Conservation (phyloP, 225 moss, liverwort and hornwort genomes). For the Marchantia paleacea region DNA sequence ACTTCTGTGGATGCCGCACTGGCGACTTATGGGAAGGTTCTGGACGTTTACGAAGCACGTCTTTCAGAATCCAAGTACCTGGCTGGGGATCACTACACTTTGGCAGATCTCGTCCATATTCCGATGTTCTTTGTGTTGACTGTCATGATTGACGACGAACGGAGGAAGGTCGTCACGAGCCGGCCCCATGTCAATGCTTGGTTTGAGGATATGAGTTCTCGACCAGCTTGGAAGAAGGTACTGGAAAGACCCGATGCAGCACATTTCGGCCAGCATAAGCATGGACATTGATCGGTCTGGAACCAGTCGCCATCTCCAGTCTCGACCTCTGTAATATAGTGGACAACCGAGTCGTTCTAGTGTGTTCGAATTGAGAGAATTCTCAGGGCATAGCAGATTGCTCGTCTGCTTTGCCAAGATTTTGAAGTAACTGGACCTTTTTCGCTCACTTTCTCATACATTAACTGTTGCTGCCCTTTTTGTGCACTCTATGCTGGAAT, state of each 20-base stretch:
- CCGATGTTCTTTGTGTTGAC: slow-evolving; percentile 26
- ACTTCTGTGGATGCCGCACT: not conserved
- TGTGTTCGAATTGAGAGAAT: too few relatives aligned
- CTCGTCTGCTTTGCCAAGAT: too few relatives aligned
- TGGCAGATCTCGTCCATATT: slow-evolving; percentile 63
- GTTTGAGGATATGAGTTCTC: slow-evolving; percentile 22
- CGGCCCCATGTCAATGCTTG: slow-evolving; percentile 22
- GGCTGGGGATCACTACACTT: slow-evolving; percentile 61
- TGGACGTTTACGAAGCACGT: slow-evolving; percentile 63
- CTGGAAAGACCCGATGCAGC: slow-evolving; percentile 8
- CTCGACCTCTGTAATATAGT: too few relatives aligned
- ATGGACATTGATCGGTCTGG: too few relatives aligned
- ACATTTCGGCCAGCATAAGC: not conserved
- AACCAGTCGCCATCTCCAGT: too few relatives aligned
- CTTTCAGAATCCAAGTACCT: slow-evolving; percentile 48
- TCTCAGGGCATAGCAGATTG: too few relatives aligned
- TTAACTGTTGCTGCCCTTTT: too few relatives aligned
- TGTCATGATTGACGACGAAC: not conserved
- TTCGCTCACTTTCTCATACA: too few relatives aligned
- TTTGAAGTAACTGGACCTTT: too few relatives aligned
- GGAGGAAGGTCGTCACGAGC: not conserved
- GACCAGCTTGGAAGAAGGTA: slow-evolving; percentile 29
- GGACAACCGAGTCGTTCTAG: too few relatives aligned
- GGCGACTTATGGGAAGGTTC: slow-evolving; percentile 14
- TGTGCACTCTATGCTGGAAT: too few relatives aligned